phyloP scores from a whole-genome alignment of 768 basidiomycete species.

The Coprinopsis cinerea region DNA sequence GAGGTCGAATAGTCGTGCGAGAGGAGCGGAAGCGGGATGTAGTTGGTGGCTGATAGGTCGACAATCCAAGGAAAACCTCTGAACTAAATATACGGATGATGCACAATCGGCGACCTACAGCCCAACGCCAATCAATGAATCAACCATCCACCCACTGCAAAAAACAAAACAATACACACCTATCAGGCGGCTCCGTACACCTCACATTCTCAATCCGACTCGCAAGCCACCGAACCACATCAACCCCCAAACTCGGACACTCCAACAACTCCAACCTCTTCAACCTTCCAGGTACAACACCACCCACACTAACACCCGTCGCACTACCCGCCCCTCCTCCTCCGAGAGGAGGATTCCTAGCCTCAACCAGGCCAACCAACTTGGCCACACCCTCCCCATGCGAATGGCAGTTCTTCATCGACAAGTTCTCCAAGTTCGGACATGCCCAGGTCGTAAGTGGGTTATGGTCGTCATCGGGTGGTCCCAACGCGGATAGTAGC shows the following conservation, averaged over 20 bases:
- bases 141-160: not conserved
- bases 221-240: slow-evolving; percentile 66
- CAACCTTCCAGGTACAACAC: slow-evolving; percentile 48
- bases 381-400: slow-evolving; percentile 61
- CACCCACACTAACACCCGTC: slow-evolving; percentile 29
- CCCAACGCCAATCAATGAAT: not conserved
- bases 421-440: slow-evolving; percentile 53
- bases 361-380: slow-evolving; percentile 67
- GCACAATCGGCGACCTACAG: not conserved
- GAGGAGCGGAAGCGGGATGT: too few species aligned
- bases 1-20: too few species aligned
- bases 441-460: slow-evolving; percentile 49
- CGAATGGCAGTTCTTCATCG: slow-evolving; percentile 58
- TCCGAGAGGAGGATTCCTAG: slow-evolving; percentile 52
- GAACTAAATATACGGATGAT: not conserved
- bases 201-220: slow-evolving; percentile 55
- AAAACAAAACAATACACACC: slow-evolving; percentile 23
- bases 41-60: too few species aligned
- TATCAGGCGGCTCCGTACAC: slow-evolving; percentile 53
- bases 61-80: not conserved
- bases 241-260: slow-evolving; percentile 58
- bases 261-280: slow-evolving; percentile 59
- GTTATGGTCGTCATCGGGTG: slow-evolving; percentile 52
- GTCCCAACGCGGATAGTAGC: slow-evolving; percentile 49
- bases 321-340: too few species aligned